Conservation (phyloP, 2,329 filamentous ascomycete genomes). For the Hymenoscyphus fraxineus region DNA sequence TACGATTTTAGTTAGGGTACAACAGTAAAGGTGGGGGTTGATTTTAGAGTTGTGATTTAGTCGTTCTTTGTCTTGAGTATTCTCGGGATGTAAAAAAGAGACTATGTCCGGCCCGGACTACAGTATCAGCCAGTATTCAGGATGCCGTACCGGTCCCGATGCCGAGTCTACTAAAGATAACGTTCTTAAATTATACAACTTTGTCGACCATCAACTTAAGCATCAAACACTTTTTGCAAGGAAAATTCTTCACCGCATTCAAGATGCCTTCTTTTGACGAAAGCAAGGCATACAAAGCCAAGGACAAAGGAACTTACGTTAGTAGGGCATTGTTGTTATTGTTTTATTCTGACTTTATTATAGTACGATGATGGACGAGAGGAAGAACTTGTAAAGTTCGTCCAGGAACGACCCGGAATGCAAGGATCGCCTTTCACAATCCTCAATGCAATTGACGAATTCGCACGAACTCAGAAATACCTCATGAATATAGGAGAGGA, state of each 20-base stretch:
- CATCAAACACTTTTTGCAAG: background rate
- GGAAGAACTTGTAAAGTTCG: constrained; percentile 66
- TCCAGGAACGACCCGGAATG: constrained; percentile 60
- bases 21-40: no score
- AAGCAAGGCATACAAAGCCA: background rate
- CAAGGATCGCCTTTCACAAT: constrained; percentile 61
- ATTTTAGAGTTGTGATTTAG: no score
- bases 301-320: background rate
- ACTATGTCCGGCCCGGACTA: no score
- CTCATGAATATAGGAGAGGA: constrained; percentile 77
- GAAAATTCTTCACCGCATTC: background rate
- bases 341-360: background rate
- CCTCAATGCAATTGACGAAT: constrained; percentile 68
- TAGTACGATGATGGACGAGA: constrained; percentile 71
- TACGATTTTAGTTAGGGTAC: no score
- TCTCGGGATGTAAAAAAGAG: no score
- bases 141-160: no score
- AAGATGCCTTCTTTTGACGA: constrained; percentile 1
- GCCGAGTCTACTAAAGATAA: no score
- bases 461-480: constrained; percentile 59
- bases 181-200: no score
- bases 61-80: no score
- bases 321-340: background rate
- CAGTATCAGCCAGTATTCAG: no score
- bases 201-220: no score